phyloP scores from a whole-genome alignment of 2,329 filamentous ascomycete genomes.

The Paramyrothecium sp. region DNA sequence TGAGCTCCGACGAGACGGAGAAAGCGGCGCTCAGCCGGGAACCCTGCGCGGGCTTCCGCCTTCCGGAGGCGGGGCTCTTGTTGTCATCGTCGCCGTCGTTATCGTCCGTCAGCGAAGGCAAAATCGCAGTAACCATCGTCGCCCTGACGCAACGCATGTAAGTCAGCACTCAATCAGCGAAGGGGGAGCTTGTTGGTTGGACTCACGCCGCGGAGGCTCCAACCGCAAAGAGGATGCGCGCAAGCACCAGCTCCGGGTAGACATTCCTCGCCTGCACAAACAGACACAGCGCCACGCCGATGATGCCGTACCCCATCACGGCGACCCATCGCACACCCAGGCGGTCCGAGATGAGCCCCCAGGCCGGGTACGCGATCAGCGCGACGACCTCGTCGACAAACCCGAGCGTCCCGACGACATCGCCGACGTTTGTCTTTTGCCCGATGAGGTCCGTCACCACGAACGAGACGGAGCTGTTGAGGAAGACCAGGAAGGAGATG shows the following conservation, averaged over 20 bases:
- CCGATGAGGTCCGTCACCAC: slow-evolving; percentile 82
- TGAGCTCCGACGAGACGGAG: slow-evolving; percentile 71
- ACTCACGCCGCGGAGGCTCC: slow-evolving; percentile 83
- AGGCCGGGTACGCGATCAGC: slow-evolving; percentile 74
- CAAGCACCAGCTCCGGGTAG: slow-evolving; percentile 84
- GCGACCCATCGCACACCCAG: slow-evolving; percentile 71
- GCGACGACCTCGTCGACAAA: slow-evolving; percentile 84
- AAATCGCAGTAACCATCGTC: slow-evolving; percentile 95
- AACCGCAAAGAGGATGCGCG: slow-evolving; percentile 82
- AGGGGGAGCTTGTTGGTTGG: background rate
- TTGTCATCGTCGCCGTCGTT: slow-evolving; percentile 39
- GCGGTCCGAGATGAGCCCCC: slow-evolving; percentile 76
- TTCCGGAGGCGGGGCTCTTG: slow-evolving; percentile 19
- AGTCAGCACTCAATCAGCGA: slow-evolving; percentile 4
- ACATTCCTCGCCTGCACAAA: slow-evolving; percentile 86
- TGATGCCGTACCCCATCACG: slow-evolving; percentile 77
- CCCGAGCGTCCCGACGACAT: slow-evolving; percentile 80
- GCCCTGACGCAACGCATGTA: slow-evolving; percentile 55
- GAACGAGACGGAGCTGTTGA: slow-evolving; percentile 82
- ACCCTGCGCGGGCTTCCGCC: slow-evolving; percentile 34
- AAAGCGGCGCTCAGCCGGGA: slow-evolving; percentile 59
- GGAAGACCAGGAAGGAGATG: slow-evolving; percentile 86
- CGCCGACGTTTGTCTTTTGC: slow-evolving; percentile 69
- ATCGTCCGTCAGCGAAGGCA: slow-evolving; percentile 66
- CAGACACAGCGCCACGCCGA: slow-evolving; percentile 72